Conservation (phyloP, 371 early-diverging fungal genomes). For the Mortierella sp. region DNA sequence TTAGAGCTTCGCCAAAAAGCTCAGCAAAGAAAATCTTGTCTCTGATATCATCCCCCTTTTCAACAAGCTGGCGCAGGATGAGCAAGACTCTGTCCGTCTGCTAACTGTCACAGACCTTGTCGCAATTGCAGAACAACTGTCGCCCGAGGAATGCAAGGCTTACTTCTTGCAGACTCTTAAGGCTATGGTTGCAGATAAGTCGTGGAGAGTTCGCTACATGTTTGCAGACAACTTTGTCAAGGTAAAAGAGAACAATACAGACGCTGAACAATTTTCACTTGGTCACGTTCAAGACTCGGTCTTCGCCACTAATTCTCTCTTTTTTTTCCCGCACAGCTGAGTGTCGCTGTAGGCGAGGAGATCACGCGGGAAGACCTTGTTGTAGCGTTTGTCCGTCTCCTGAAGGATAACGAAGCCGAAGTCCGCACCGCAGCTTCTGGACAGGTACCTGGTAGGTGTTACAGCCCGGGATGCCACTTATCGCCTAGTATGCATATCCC, state of each 20-base stretch:
- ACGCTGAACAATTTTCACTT: background rate
- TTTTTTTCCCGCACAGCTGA: slow-evolving; percentile 61
- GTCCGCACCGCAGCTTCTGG: slow-evolving; percentile 94
- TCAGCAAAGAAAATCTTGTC: slow-evolving; percentile 79
- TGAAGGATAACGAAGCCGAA: slow-evolving; percentile 97
- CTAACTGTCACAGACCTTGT: slow-evolving; percentile 93
- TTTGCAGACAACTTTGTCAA: slow-evolving; percentile 96
- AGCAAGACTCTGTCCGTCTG: slow-evolving; percentile 97
- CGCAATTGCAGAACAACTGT: slow-evolving; percentile 87
- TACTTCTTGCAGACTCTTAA: slow-evolving; percentile 81
- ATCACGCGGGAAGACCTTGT: slow-evolving; percentile 83
- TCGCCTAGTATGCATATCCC: background rate
- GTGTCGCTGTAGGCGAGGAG: slow-evolving; percentile 83
- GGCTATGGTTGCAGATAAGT: slow-evolving; percentile 88
- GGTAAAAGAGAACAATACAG: slow-evolving; percentile 58
- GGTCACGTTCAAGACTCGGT: background rate
- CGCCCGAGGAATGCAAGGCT: slow-evolving; percentile 79
- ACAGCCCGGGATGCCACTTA: background rate
- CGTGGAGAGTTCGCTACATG: slow-evolving; percentile 99
- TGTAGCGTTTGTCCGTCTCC: slow-evolving; percentile 77
- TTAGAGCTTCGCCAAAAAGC: slow-evolving; percentile 72
- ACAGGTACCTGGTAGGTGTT: slow-evolving; percentile 81
- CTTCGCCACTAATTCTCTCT: background rate
- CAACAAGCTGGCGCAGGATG: slow-evolving; percentile 82
- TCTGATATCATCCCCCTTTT: slow-evolving; percentile 85